These are phyloP conservation scores for Suhomyces sp. DNA, from an alignment of 805 yeast species.

Conservation along the genomic window DNA sequence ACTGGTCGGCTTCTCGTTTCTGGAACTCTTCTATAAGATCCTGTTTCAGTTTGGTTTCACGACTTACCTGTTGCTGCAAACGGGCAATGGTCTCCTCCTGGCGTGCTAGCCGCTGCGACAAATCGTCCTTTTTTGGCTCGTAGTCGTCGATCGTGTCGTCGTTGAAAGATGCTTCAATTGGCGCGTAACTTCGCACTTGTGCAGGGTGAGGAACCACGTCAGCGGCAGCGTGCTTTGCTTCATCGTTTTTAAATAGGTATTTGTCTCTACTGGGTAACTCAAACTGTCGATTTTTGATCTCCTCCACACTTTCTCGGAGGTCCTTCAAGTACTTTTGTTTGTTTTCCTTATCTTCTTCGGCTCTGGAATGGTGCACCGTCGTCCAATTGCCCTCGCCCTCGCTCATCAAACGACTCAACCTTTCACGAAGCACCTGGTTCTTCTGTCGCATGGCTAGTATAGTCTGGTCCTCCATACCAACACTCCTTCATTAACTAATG, in stretches of 20 bases:
- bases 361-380: not conserved
- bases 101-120: not conserved
- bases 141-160: not conserved
- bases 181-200: not conserved
- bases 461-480: slow-evolving; percentile 7
- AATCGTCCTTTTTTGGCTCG: not conserved
- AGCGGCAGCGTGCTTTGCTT: not conserved
- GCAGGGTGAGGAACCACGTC: not conserved
- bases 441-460: slow-evolving; percentile 7
- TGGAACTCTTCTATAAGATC: slow-evolving; percentile 8
- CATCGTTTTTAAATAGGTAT: not conserved
- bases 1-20: slow-evolving; percentile 2
- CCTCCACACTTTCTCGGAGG: slow-evolving; percentile 21
- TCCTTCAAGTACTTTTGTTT: slow-evolving; percentile 15
- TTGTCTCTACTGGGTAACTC: slow-evolving; percentile 14
- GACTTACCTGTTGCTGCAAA: not conserved
- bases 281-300: slow-evolving; percentile 19
- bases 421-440: slow-evolving; percentile 7
- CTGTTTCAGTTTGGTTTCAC: not conserved
- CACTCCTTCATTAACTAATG: not conserved
- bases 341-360: slow-evolving; percentile 6
- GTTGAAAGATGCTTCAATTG: not conserved
- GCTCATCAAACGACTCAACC: slow-evolving; percentile 6
- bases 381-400: slow-evolving; percentile 9
- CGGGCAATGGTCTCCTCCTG: not conserved